A percentile compares a stretch with the other conserved stretches of the same genome.
These are phyloP conservation scores for Acacia melanoxylon DNA, from an alignment of 306 rosid genomes.

Conservation along the genomic window DNA sequence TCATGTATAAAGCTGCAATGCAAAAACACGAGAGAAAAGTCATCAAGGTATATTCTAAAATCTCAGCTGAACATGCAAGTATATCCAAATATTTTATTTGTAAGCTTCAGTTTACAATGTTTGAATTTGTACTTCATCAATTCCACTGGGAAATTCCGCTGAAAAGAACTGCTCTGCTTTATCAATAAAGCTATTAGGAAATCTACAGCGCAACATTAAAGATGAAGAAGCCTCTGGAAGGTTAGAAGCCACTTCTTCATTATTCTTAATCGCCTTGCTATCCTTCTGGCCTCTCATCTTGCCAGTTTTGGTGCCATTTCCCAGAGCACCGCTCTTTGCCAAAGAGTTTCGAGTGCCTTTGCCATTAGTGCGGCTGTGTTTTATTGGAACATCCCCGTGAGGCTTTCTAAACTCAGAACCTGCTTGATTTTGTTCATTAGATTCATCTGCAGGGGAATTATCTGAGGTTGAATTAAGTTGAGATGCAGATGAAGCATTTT, in stretches of 20 bases:
- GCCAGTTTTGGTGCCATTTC: conserved; percentile 57
- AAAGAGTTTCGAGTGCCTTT: conserved; percentile 47
- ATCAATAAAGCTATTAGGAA: conserved; percentile 71
- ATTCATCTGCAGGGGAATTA: conserved; percentile 51
- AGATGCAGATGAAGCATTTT: conserved; percentile 45
- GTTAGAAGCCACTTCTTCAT: conserved; percentile 61
- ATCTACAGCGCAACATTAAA: conserved; percentile 71
- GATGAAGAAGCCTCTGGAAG: conserved; percentile 56
- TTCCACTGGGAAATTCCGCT: conserved; percentile 39
- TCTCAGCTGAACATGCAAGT: conserved; percentile 16
- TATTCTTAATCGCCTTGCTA: conserved; percentile 50
- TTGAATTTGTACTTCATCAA: conserved; percentile 38
- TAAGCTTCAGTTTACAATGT: conserved; percentile 25
- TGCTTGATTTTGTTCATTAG: conserved; percentile 49
- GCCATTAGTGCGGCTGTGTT: conserved; percentile 53
- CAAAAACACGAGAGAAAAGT: background rate
- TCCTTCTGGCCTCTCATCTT: conserved; percentile 70
- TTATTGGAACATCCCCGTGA: conserved; percentile 46
- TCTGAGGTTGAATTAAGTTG: conserved; percentile 50
- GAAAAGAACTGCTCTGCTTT: conserved; percentile 85
- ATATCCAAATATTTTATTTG: conserved; percentile 5
- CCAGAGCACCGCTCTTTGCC: conserved; percentile 54
- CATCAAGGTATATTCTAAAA: background rate
- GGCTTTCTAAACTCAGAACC: conserved; percentile 48
- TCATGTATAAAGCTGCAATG: conserved; percentile 17